Percentiles rank a stretch among this genome's conserved stretches.
phyloP scores from a whole-genome alignment of 352 stramenopile species.

The Globisporangium heterothallicum region DNA sequence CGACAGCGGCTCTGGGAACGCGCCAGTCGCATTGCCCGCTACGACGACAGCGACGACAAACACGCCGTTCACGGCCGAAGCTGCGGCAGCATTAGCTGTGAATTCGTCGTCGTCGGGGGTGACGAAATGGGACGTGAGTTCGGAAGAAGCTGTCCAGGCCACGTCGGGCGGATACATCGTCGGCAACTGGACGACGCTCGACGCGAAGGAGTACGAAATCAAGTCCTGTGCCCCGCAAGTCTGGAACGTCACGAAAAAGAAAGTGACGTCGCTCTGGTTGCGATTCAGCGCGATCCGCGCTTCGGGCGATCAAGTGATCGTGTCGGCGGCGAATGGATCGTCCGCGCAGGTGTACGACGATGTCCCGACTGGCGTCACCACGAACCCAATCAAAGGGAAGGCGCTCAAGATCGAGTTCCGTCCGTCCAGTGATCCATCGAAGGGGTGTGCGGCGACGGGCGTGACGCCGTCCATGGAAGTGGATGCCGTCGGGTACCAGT shows the following conservation, averaged over 20 bases:
- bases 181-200: slow-evolving; percentile 24
- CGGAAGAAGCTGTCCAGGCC: slow-evolving; percentile 8
- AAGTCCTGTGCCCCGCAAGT: slow-evolving; percentile 29
- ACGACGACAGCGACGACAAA: neutral
- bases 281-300: slow-evolving; percentile 28
- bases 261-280: slow-evolving; percentile 33
- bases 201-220: slow-evolving; percentile 31
- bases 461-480: slow-evolving; percentile 21
- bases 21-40: neutral
- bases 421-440: slow-evolving; percentile 17
- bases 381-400: slow-evolving; percentile 24
- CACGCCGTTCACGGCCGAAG: slow-evolving; percentile 6
- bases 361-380: slow-evolving; percentile 22
- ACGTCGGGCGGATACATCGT: slow-evolving; percentile 32
- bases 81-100: slow-evolving; percentile 3
- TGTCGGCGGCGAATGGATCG: slow-evolving; percentile 28
- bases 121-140: slow-evolving; percentile 8
- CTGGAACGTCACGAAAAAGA: slow-evolving; percentile 47
- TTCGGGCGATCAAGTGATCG: slow-evolving; percentile 34
- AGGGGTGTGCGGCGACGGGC: slow-evolving; percentile 13
- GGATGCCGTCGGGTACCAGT: slow-evolving; percentile 32
- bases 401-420: slow-evolving; percentile 38
- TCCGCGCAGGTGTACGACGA: slow-evolving; percentile 19
- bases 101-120: neutral
- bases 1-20: neutral